phyloP scores from a whole-genome alignment of 331 rosid genomes.

The Malus hybrid region DNA sequence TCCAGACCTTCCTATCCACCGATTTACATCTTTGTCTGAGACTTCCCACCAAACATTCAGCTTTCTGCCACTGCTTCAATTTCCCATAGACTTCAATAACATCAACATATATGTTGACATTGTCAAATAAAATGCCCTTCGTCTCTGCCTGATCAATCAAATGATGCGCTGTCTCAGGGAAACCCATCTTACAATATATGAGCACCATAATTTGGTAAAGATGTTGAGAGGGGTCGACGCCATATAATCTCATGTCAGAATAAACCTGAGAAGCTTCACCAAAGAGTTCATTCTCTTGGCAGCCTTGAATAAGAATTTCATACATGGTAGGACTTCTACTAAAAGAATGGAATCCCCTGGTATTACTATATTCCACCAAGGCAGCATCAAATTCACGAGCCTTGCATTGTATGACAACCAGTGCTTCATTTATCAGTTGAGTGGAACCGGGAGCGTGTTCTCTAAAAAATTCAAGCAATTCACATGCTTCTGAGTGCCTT shows the following conservation, averaged over 20 bases:
- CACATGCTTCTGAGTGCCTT: slow-evolving; percentile 80
- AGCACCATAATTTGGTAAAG: slow-evolving; percentile 58
- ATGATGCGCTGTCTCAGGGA: slow-evolving; percentile 87
- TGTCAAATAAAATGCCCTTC: slow-evolving; percentile 36
- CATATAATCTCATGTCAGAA: slow-evolving; percentile 78
- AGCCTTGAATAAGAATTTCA: slow-evolving; percentile 67
- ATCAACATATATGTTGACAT: slow-evolving; percentile 34
- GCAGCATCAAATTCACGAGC: slow-evolving; percentile 68
- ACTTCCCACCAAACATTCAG: slow-evolving; percentile 84
- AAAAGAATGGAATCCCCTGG: slow-evolving; percentile 46
- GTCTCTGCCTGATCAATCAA: slow-evolving; percentile 57
- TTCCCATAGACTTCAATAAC: slow-evolving; percentile 74
- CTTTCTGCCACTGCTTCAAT: slow-evolving; percentile 78
- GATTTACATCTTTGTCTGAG: slow-evolving; percentile 43
- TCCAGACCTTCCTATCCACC: slow-evolving; percentile 82
- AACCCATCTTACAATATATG: slow-evolving; percentile 57
- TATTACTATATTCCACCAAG: slow-evolving; percentile 55
- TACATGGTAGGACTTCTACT: slow-evolving; percentile 54
- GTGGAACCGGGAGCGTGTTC: slow-evolving; percentile 45
- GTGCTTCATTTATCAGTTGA: slow-evolving; percentile 72
- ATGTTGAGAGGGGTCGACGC: slow-evolving; percentile 54
- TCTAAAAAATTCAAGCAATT: slow-evolving; percentile 72
- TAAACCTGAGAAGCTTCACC: slow-evolving; percentile 72
- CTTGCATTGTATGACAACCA: slow-evolving; percentile 71
- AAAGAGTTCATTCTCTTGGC: slow-evolving; percentile 57